Percentiles rank a stretch among this genome's conserved stretches.
Evolutionary conservation across 352 stramenopile genomes (phyloP).

Genomic region (Phytophthora ramorum): DNA sequence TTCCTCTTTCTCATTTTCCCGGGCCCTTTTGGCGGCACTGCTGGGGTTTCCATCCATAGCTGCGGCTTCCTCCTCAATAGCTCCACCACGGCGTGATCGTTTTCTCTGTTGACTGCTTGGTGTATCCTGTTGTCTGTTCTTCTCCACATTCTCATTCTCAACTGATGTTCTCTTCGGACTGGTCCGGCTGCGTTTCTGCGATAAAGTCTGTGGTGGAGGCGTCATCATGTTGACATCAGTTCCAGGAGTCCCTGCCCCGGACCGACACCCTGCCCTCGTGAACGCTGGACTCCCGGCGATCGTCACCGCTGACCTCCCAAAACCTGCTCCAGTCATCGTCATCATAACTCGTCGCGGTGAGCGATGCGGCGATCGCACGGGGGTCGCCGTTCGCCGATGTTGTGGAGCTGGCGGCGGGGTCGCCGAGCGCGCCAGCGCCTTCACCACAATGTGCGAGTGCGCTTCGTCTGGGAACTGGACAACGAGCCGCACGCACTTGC

Average conservation of each 20-base stretch:
- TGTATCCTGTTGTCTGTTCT: constrained; percentile 28
- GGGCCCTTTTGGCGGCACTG: constrained; percentile 21
- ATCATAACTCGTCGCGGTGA: constrained; percentile 30
- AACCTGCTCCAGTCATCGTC: constrained; percentile 19
- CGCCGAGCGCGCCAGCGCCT: constrained; percentile 28
- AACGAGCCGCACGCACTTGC: constrained; percentile 59
- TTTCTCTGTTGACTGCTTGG: constrained; percentile 45
- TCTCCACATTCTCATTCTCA: constrained; percentile 31
- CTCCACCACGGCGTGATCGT: constrained; percentile 38
- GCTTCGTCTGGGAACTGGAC: constrained; percentile 56
- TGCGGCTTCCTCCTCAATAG: constrained; percentile 25
- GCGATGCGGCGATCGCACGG: constrained; percentile 7
- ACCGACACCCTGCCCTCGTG: constrained; percentile 23
- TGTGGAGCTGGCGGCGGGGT: constrained; percentile 15
- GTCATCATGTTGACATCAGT: constrained; percentile 21
- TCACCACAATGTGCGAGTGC: constrained; percentile 50
- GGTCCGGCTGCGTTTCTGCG: constrained; percentile 38
- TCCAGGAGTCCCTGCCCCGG: constrained; percentile 10
- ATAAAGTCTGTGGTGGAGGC: constrained; percentile 25
- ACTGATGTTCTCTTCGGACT: constrained; percentile 19
- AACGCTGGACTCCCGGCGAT: constrained; percentile 25
- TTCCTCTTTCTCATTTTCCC: constrained; percentile 46
- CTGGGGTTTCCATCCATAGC: constrained; percentile 14
- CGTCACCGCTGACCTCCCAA: constrained; percentile 21
- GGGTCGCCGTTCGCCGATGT: constrained; percentile 10